Percentiles rank a stretch among this genome's conserved stretches.
Evolutionary conservation across 2,329 filamentous ascomycete genomes (phyloP).

Genomic region (Madurella fahalii): DNA sequence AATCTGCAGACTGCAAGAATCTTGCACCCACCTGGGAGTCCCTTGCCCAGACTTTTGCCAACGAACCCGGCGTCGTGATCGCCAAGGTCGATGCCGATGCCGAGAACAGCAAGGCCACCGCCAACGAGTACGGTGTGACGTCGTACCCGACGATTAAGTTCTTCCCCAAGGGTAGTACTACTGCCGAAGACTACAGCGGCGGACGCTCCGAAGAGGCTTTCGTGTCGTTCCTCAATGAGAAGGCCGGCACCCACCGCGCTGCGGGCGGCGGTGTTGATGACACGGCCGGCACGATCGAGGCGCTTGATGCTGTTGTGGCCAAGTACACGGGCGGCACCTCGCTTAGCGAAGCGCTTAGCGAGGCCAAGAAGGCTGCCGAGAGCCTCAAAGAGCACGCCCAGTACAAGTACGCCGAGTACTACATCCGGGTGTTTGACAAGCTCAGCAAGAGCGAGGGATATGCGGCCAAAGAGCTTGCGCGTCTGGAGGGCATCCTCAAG

Average conservation of each 20-base stretch:
- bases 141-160: slow-evolving; percentile 98
- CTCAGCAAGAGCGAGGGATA: slow-evolving; percentile 71
- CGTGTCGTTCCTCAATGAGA: slow-evolving; percentile 77
- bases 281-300: slow-evolving; percentile 75
- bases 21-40: slow-evolving; percentile 89
- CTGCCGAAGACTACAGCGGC: slow-evolving; percentile 66
- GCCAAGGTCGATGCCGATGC: slow-evolving; percentile 95
- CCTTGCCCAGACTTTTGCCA: slow-evolving; percentile 74
- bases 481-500: slow-evolving; percentile 73
- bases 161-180: slow-evolving; percentile 81
- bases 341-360: slow-evolving; percentile 60
- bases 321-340: slow-evolving; percentile 64
- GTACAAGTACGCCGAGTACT: slow-evolving; percentile 87
- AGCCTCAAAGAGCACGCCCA: slow-evolving; percentile 58
- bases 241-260: slow-evolving; percentile 81
- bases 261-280: slow-evolving; percentile 75
- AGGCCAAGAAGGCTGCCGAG: slow-evolving; percentile 68
- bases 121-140: slow-evolving; percentile 70
- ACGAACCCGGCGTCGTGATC: slow-evolving; percentile 74
- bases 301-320: slow-evolving; percentile 70
- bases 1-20: slow-evolving; percentile 80
- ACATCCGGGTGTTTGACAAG: slow-evolving; percentile 87
- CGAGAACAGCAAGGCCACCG: slow-evolving; percentile 74
- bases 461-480: slow-evolving; percentile 77
- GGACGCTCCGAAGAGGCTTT: slow-evolving; percentile 74